Base-by-base conservation (phyloP, 179 eudicot genomes). In the Spinacia oleracea region DNA sequence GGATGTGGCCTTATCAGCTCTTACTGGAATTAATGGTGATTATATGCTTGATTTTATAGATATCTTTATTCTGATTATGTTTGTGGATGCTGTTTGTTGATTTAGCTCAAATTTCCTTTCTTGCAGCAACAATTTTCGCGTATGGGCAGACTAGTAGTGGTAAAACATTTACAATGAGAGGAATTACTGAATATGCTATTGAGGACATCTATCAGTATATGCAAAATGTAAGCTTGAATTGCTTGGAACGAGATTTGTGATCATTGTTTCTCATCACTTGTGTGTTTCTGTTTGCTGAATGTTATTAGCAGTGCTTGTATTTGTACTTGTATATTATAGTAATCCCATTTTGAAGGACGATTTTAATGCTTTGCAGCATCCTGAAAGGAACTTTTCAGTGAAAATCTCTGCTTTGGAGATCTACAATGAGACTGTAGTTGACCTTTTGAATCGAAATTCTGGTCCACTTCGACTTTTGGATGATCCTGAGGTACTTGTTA, bases 121-220 rank as follows among this genome's bases (percentile, higher is more conserved):
- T 82, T 85, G 86, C 87, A 96, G 99, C 98, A 16, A 96, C 99
- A 11, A 92, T 96, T 48, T 96, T 96, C 80, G 99, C 98, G 27
- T 96, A 96, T 81, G 99, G 99, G 42, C 99, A 96, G 86, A 96
- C 99, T 60, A 94, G 98, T 85, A 96, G 99, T 89, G 99, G 99
- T 63, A 96, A 96, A 81, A 96, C 99, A 67, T 96, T 81, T 84
- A 96, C 99, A 40, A 96, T 96, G 97, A 89, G 92, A 87, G 99
- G 99, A 58, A 90, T 96, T 58, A 86, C 97, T 18, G 98, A 91
- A 50, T 80, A 87, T 83, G 97, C 96, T 34, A 80, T 92, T 65
- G 89, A 84, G 58, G 99, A 96, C 85, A 92, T 96, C 12, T 96
- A 91, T 85, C 88, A 89, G 66, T 89, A 96, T 85, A 94, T 96